Evolutionary conservation across 306 rosid species (phyloP).

Genomic region (Alnus rubra): DNA sequence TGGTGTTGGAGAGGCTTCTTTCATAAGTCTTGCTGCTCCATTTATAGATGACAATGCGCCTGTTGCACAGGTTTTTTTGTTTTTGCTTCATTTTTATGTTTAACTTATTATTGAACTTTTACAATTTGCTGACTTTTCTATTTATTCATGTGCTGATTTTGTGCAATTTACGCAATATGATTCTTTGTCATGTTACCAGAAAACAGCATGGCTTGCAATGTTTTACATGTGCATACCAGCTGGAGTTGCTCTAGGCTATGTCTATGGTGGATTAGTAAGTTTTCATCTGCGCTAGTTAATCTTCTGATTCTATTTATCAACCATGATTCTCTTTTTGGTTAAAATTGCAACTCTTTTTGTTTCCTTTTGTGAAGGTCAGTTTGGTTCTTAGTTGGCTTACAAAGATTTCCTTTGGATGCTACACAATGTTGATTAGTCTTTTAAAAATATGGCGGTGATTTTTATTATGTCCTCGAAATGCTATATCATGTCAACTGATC

Average conservation of each 20-base stretch:
- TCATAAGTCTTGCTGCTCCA: conserved; percentile 96
- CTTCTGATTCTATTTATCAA: background rate
- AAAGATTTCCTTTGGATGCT: conserved; percentile 8
- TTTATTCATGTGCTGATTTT: conserved; percentile 15
- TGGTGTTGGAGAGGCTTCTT: conserved; percentile 98
- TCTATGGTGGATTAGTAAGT: conserved; percentile 91
- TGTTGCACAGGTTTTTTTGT: conserved; percentile 58
- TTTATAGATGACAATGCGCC: conserved; percentile 98
- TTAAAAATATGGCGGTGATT: background rate
- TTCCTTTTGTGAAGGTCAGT: conserved; percentile 11
- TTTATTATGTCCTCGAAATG: background rate
- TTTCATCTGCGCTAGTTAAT: conserved; percentile 23
- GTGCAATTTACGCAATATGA: conserved; percentile 7
- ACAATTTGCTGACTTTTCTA: conserved; percentile 24
- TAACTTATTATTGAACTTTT: background rate
- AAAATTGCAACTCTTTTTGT: background rate
- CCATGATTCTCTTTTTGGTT: background rate
- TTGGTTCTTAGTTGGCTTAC: background rate
- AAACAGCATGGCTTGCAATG: conserved; percentile 91
- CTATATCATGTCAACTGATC: background rate
- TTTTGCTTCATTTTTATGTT: background rate
- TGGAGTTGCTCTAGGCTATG: conserved; percentile 91
- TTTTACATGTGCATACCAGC: conserved; percentile 98
- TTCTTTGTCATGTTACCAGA: conserved; percentile 50
- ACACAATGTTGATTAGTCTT: conserved; percentile 4